A percentile compares a stretch with the other conserved stretches of the same genome.
phyloP scores from a whole-genome alignment of 1,284 basidiomycete species.

The Porodaedalea pini region DNA sequence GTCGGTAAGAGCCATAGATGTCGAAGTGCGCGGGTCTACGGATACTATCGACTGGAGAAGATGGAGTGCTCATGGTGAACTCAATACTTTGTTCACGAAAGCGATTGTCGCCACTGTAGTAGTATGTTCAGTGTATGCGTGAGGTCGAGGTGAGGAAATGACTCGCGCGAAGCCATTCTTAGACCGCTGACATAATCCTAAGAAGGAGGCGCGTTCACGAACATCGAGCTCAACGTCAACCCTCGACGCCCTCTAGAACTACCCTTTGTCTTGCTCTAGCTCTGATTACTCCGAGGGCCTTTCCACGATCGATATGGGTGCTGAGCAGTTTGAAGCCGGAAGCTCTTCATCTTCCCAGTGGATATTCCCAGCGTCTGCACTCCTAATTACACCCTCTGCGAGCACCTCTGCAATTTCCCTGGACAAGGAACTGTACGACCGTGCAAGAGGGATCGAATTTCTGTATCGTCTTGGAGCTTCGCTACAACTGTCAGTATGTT shows the following conservation, averaged over 20 bases:
- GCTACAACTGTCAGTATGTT: slow-evolving; percentile 58
- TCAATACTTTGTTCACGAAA: background rate
- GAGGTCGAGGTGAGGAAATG: too few species aligned
- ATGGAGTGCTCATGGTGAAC: slow-evolving; percentile 2
- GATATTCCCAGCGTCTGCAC: slow-evolving; percentile 60
- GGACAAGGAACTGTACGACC: slow-evolving; percentile 67
- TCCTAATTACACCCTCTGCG: slow-evolving; percentile 53
- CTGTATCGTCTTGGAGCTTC: slow-evolving; percentile 74
- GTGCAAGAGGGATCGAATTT: slow-evolving; percentile 76
- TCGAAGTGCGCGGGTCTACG: slow-evolving; percentile 38
- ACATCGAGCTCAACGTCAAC: background rate
- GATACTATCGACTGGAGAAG: slow-evolving; percentile 4
- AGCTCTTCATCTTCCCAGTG: slow-evolving; percentile 48
- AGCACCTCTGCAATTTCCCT: slow-evolving; percentile 49
- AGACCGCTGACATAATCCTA: background rate
- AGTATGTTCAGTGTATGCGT: background rate
- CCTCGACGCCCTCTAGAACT: background rate
- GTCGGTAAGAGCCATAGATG: slow-evolving; percentile 53
- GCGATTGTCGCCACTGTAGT: background rate
- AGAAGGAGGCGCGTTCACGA: background rate
- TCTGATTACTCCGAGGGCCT: background rate
- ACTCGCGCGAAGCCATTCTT: too few species aligned
- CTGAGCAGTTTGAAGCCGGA: slow-evolving; percentile 4
- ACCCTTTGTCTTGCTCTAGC: background rate
- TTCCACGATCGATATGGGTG: slow-evolving; percentile 5